Evolutionary conservation across 139 green algal species (phyloP).

Genomic region (Auxenochlorella protothecoides): DNA sequence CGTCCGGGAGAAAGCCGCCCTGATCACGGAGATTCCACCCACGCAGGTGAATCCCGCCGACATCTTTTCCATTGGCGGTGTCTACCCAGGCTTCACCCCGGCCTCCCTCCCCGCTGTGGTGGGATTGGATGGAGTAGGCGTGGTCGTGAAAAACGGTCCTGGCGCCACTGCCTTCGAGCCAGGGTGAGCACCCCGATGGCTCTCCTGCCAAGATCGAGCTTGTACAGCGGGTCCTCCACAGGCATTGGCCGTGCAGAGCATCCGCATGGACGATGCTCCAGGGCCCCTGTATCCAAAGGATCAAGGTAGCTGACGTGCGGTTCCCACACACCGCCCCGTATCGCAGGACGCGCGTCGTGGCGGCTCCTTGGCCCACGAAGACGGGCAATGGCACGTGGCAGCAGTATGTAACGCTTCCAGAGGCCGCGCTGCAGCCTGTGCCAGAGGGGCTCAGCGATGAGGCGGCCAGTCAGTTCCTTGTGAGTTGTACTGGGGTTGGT

Average conservation of each 20-base stretch:
- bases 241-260: no score
- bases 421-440: no score
- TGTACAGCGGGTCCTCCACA: no score
- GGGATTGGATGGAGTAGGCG: slow-evolving; percentile 36
- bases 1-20: no score
- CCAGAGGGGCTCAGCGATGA: no score
- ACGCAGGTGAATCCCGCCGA: slow-evolving; percentile 33
- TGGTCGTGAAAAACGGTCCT: slow-evolving; percentile 16
- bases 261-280: no score
- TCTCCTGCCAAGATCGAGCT: no score
- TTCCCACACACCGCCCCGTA: no score
- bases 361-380: slow-evolving; percentile 10
- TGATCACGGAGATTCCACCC: neutral
- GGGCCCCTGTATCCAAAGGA: no score
- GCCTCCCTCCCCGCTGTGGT: slow-evolving; percentile 3
- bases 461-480: no score
- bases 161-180: slow-evolving; percentile 11
- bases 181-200: slow-evolving; percentile 9
- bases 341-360: slow-evolving; percentile 19
- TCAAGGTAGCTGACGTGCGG: no score
- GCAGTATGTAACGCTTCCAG: slow-evolving; percentile 12
- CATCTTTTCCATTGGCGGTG: slow-evolving; percentile 25
- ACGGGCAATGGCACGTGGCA: slow-evolving; percentile 37
- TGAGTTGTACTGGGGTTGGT: no score
- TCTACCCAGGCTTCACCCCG: slow-evolving; percentile 38